Percentiles rank a stretch among this genome's conserved stretches.
These are phyloP conservation scores for Ploettnerulaceae sp. DNA, from an alignment of 2,329 filamentous ascomycete genomes.

Conservation along the genomic window DNA sequence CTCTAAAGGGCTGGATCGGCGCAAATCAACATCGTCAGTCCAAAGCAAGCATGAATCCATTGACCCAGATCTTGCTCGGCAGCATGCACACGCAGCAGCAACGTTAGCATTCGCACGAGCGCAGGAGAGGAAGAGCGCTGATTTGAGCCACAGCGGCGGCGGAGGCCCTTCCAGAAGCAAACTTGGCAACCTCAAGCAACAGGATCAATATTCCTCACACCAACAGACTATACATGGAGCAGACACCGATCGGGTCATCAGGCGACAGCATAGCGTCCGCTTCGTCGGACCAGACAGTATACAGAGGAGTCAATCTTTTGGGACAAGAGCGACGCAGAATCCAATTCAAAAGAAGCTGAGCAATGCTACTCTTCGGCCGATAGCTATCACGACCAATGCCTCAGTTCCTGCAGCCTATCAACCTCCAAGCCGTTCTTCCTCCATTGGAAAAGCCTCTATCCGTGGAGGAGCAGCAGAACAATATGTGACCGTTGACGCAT, in stretches of 20 bases:
- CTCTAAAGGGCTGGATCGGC: slow-evolving; percentile 42
- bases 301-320: slow-evolving; percentile 24
- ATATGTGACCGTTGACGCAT: slow-evolving; percentile 37
- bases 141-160: slow-evolving; percentile 34
- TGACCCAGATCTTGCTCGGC: slow-evolving; percentile 44
- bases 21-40: slow-evolving; percentile 50
- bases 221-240: too few relatives aligned
- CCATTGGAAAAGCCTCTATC: slow-evolving; percentile 29
- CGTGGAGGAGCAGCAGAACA: slow-evolving; percentile 25
- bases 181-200: slow-evolving; percentile 8
- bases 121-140: slow-evolving; percentile 38
- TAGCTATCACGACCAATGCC: slow-evolving; percentile 29
- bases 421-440: slow-evolving; percentile 32
- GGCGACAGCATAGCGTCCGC: slow-evolving; percentile 51
- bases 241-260: slow-evolving; percentile 33
- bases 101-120: slow-evolving; percentile 54
- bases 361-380: slow-evolving; percentile 22
- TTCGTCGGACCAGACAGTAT: slow-evolving; percentile 36
- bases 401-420: slow-evolving; percentile 30
- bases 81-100: slow-evolving; percentile 60
- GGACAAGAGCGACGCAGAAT: slow-evolving; percentile 21
- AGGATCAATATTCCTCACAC: slow-evolving; percentile 10
- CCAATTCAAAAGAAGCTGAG: slow-evolving; percentile 18
- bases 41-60: slow-evolving; percentile 46
- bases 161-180: slow-evolving; percentile 17